These are phyloP conservation scores for Sugiyamaella boreocaroliniensis DNA, from an alignment of 805 yeast species.

Conservation along the genomic window DNA sequence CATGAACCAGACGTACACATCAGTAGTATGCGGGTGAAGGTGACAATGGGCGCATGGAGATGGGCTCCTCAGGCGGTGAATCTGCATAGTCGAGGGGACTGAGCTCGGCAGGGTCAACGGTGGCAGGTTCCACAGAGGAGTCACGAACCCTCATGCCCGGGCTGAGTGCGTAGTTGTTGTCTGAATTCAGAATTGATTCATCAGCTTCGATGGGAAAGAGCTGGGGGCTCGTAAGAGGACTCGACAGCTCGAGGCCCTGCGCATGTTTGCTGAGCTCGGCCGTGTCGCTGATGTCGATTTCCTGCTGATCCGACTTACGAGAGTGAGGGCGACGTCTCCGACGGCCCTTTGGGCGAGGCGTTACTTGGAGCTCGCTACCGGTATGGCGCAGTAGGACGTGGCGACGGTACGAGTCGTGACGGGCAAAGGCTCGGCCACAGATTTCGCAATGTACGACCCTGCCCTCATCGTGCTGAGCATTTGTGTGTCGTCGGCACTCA, in stretches of 20 bases:
- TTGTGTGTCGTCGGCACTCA: conserved; percentile 33
- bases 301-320: not conserved
- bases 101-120: not conserved
- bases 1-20: too few relatives aligned
- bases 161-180: too few relatives aligned
- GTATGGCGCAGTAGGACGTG: conserved; percentile 32
- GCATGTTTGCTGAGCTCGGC: not conserved
- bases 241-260: not conserved
- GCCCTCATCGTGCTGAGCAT: conserved; percentile 23
- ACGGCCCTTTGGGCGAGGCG: too few relatives aligned
- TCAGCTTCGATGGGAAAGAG: not conserved
- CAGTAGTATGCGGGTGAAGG: too few relatives aligned
- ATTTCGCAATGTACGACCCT: conserved; percentile 17
- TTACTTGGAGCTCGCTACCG: not conserved
- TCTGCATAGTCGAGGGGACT: not conserved
- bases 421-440: conserved; percentile 24
- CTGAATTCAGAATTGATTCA: too few relatives aligned
- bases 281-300: not conserved
- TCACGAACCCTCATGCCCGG: too few relatives aligned
- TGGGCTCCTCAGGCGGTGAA: not conserved
- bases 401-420: conserved; percentile 33
- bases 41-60: not conserved
- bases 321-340: too few relatives aligned
- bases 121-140: not conserved
- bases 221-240: not conserved